Base-by-base conservation (phyloP, 2,329 filamentous ascomycete genomes). In the Teratosphaeria destructans region DNA sequence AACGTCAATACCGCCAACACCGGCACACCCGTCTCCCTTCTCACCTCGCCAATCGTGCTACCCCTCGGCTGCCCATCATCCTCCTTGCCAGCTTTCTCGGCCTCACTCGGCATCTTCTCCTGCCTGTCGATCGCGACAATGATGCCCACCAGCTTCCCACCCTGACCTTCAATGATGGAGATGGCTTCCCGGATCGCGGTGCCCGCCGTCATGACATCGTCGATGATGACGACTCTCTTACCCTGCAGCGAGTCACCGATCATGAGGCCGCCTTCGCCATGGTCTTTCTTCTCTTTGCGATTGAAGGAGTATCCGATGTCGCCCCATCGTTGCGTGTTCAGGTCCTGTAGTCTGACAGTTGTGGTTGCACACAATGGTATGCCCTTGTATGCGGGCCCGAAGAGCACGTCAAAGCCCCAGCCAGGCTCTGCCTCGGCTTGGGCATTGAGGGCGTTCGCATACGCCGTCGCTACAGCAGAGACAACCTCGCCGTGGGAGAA, bases 191-290 rank as follows among this genome's bases (percentile, higher is more conserved):
- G 82, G 78, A 96, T 92, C 49, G 94, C 94, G 1, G 92, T 97
- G 32, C 94, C 94, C 0, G 91, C 93, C 0, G 92, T 96, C 70
- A 97, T 93, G 60, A 99, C 93, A 76, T 97, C 94, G 78, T 99
- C 94, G 49, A 99, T 87, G 67, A 99, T 89, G 37, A 99, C 81
- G 16, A 96, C 85, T 62, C 82, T 84, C 82, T 94, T 92, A 58
- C 89, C 92, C 76, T 88, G 88, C 69, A 97, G 79, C 6, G 87
- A 82, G 34, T 90, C 89, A 11, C 94, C 94, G 14, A 97, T 92
- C 69, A 97, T 95, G 72, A 84, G 88, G 53, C 94, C 93, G 37
- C 93, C 93, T 76, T 99, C 94, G 53, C 94, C 93, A 74, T 97
- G 93, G 70, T 90, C 89, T 80, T 97, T 97, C 69, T 87, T 89